Conservation (phyloP, 208 protist species). For the Trypanosoma vivax region DNA sequence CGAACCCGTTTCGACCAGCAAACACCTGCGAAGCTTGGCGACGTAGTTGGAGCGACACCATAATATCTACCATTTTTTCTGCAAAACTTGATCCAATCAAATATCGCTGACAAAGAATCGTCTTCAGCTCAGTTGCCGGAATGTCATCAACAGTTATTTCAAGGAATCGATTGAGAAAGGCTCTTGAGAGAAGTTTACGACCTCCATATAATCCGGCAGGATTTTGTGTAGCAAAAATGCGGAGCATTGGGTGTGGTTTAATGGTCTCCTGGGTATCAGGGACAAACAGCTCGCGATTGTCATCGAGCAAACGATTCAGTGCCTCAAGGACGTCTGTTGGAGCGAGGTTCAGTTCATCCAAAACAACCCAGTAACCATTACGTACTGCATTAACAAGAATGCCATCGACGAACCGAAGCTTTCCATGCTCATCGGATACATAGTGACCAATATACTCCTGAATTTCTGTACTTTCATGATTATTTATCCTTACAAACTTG, state of each 20-base stretch:
- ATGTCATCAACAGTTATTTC: conserved; percentile 99
- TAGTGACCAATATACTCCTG: conserved; percentile 99
- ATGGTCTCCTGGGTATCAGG: conserved; percentile 98
- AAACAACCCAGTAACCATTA: conserved; percentile 99
- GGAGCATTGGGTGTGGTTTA: conserved; percentile 97
- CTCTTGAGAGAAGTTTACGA: conserved; percentile 98
- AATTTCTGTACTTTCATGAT: conserved; percentile 99
- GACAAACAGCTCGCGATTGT: conserved; percentile 99
- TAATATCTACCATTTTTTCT: conserved; percentile 92
- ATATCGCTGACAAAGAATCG: conserved; percentile 95
- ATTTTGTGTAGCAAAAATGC: conserved; percentile 99
- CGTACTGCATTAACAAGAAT: conserved; percentile 95
- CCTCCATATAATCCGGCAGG: conserved; percentile 97
- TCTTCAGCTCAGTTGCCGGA: conserved; percentile 94
- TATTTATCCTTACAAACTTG: conserved; percentile 99
- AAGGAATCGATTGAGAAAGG: conserved; percentile 99
- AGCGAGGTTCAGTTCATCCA: conserved; percentile 99
- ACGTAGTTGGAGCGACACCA: conserved; percentile 93
- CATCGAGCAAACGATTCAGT: conserved; percentile 99
- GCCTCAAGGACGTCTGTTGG: conserved; percentile 99
- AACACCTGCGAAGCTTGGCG: conserved; percentile 96
- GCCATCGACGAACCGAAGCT: conserved; percentile 96
- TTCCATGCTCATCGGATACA: conserved; percentile 92
- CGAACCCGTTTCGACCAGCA: conserved; percentile 97
- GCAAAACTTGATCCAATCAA: conserved; percentile 89